Percentiles rank a stretch among this genome's conserved stretches.
Evolutionary conservation across 441 rosid species (phyloP).

Genomic region (Jatropha multifida): DNA sequence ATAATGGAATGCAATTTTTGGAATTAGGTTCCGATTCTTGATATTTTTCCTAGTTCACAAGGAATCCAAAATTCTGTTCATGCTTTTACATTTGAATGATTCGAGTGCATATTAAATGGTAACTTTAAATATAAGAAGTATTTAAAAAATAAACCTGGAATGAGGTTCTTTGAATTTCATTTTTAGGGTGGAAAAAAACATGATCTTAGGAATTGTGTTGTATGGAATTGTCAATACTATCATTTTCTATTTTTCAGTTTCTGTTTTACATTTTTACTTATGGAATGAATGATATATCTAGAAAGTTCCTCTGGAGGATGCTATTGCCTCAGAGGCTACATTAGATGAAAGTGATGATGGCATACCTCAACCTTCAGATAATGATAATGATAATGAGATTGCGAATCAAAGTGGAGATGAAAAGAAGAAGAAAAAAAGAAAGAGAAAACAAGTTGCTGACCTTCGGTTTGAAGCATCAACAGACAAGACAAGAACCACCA

Average conservation of each 20-base stretch:
- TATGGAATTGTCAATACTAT: too few relatives aligned
- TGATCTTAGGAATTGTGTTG: too few relatives aligned
- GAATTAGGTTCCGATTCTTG: too few relatives aligned
- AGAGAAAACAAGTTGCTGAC: constrained; percentile 57
- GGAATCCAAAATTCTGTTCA: too few relatives aligned
- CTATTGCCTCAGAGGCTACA: constrained; percentile 24
- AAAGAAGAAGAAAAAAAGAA: constrained; percentile 64
- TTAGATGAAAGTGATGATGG: constrained; percentile 31
- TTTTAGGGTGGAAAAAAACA: too few relatives aligned
- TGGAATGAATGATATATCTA: constrained; percentile 17
- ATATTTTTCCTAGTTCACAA: too few relatives aligned
- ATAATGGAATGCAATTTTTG: too few relatives aligned
- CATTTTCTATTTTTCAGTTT: not conserved
- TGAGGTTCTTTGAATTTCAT: too few relatives aligned
- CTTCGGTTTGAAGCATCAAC: constrained; percentile 55
- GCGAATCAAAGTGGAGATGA: constrained; percentile 23
- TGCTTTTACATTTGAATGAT: too few relatives aligned
- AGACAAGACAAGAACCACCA: constrained; percentile 36
- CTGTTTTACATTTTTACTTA: not conserved
- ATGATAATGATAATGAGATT: constrained; percentile 30
- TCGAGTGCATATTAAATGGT: too few relatives aligned
- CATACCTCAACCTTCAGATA: constrained; percentile 22
- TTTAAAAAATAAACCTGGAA: too few relatives aligned
- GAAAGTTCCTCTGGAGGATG: constrained; percentile 28
- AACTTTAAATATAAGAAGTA: too few relatives aligned